These are phyloP conservation scores for Neonectria magnoliae DNA, from an alignment of 2,329 filamentous ascomycete genomes.

Conservation along the genomic window DNA sequence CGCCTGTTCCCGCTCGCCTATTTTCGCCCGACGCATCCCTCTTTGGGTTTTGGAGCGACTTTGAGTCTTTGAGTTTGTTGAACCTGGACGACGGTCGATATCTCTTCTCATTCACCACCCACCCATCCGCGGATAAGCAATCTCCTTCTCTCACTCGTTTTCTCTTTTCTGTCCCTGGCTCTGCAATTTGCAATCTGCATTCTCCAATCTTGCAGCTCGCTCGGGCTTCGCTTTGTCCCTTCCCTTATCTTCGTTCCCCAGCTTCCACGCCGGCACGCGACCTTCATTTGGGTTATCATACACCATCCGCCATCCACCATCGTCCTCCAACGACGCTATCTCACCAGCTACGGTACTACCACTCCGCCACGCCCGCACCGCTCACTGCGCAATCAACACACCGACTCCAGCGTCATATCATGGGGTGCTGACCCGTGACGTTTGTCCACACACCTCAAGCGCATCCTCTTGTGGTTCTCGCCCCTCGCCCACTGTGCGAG, in stretches of 20 bases:
- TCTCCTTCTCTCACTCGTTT: neutral
- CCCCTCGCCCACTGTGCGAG: conserved; percentile 10
- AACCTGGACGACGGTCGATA: conserved; percentile 1
- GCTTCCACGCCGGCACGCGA: conserved; percentile 28
- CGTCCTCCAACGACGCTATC: conserved; percentile 34
- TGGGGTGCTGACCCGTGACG: conserved; percentile 40
- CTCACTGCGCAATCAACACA: conserved; percentile 30
- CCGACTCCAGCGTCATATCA: conserved; percentile 40
- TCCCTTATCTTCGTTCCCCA: conserved; percentile 19
- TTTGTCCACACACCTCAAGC: conserved; percentile 28
- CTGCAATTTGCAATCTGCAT: conserved; percentile 5
- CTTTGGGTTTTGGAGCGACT: conserved; percentile 22
- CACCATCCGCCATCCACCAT: conserved; percentile 23
- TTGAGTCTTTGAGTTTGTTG: neutral
- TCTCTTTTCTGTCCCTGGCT: conserved; percentile 8
- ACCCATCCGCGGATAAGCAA: conserved; percentile 8
- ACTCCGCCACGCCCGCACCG: conserved; percentile 34
- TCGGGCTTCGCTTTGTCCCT: conserved; percentile 11
- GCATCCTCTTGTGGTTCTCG: conserved; percentile 8
- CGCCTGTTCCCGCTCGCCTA: conserved; percentile 30
- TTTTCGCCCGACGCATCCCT: conserved; percentile 22
- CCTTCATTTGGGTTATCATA: conserved; percentile 18
- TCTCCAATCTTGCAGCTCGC: conserved; percentile 17
- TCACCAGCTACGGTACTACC: conserved; percentile 31
- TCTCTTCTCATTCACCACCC: conserved; percentile 5